Base-by-base conservation (phyloP, 2,329 filamentous ascomycete genomes). In the Talaromyces sp. region DNA sequence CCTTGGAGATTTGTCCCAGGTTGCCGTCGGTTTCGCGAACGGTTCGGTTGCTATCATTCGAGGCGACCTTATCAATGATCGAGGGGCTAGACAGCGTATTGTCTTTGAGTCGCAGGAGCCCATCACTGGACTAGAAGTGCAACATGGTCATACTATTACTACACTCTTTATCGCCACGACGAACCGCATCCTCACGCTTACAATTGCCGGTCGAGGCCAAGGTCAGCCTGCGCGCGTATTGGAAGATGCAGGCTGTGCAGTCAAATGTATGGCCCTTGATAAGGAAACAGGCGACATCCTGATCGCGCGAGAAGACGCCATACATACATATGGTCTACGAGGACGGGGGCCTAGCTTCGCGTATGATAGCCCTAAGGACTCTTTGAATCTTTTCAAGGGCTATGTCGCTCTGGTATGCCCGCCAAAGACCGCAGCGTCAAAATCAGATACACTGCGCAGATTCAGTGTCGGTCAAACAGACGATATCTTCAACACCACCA, bases 81-180 rank as follows among this genome's bases (percentile, higher is more conserved):
- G 95, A 65, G 95, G 96, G 24, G 93, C 94, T 11, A 93, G 92
- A 75, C 95, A 99, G 76, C 88, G 95, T 62, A 95, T 94, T 39
- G 92, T 99, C 10, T 95, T 96, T 78, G 95, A 99, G 75, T 97
- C 93, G 0, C 93, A 98, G 72, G 95, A 99, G 75, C 96, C 95
- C 0, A 88, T 99, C 10, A 99, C 95, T 0, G 94, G 93, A 1
- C 88, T 99, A 14, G 90, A 95, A 73, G 90, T 97, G 67, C 81
- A 87, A 54, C 82, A 84, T 71, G 84, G 85, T 5, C 80, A 80
- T 56, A 82, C 83, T 48, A 95, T 91, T 1, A 94, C 90, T 0
- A 52, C 60, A 33, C 83, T 99, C 0, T 98, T 97, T 76, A 91
- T 99, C 64, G 91, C 93, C 3, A 99, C 95, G 0, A 97, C 93